Base-by-base conservation (phyloP, 768 basidiomycete species). In the Termitomyces sp. region DNA sequence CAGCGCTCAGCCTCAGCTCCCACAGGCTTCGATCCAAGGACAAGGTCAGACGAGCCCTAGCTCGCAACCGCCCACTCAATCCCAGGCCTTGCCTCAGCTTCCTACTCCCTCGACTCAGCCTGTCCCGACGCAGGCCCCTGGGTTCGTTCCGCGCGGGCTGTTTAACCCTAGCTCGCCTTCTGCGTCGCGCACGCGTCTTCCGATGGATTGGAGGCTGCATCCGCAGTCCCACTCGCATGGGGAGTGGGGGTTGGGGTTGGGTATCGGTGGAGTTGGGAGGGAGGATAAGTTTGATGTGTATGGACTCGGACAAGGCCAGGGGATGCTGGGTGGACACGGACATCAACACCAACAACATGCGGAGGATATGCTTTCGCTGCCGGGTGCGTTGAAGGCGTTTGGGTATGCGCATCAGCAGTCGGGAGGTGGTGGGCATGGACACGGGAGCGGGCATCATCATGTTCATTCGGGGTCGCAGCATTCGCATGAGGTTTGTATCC, bases 401-500 rank as follows among this genome's bases (percentile, higher is more conserved):
- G 50, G 50, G 5, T 19, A 51, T 28, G 3, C 35, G 12, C 52
- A 66, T 50, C 70, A 67, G 35, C 69, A 68, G 39, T 47, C 25
- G 32, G 45, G 52, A 23, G 27, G 44, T 9, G 30, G 7, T 17
- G 52, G 19, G 10, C 44, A 45, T 34, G 54, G 46, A 16, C 23
- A 45, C 23, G 42, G 32, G 5, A 34, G 45, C 19, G 27, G 30
- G 3, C 46, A 46, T 19, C 46, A 46, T 19, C 34, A 41, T 19
- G n/a, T 14, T 51, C 25, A 39, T 40, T 11, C n/a, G n/a, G 37
- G 37, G 14, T 11, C 34, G 14, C 61, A 66, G 57, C 54, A 57
- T 17, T 70, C 77, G 11, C 70, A 76, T 66, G 89, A 89, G 77
- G 89, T 82, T 66, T 59, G 77, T 64, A 41, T 60, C 50, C 61